Evolutionary conservation across 2,329 filamentous ascomycete species (phyloP), one percentile per base, ranked within the genome.

Genomic region (Thyridium curvatum): DNA sequence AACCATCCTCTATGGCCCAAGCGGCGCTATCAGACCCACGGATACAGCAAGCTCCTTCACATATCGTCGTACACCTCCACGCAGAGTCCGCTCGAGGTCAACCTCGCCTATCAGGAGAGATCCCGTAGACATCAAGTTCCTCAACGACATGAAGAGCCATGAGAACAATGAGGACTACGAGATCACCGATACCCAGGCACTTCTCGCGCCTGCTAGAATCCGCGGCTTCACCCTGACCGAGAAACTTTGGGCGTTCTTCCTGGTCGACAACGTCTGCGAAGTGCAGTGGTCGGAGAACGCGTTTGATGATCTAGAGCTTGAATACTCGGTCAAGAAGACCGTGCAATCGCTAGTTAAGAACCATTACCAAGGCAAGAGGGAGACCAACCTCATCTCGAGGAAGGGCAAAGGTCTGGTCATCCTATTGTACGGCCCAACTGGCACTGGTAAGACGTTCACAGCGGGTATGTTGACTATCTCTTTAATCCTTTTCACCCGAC

Each of bases 391-490:
- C 21, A 41, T 43, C 32, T 42, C 49, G 30, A 40, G 49, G 26
- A 42, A 43, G 15, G 47, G 42, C 50, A 49, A 51, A 31, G 49
- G 52, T n/a, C 43, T 43, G 16, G 48, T 47, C 7, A 46, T 51
- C 3, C 50, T 58, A 2, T 46, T 57, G 1, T 51, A 54, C 17
- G 61, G 63, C 2, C 47, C 49, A 13, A 55, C 41, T 15, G 62
- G 62, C 2, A 51, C 57, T 0, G 62, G 61, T 30, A 66, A 67
- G 42, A 67, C 61, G 3, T 42, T 64, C 16, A 66, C 62, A 0
- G 64, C 61, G 1, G 21, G 21, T 26, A 26, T 26, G 21, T 10
- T 6, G 6, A 26, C 21, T 10, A 26, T 26, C 10, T 26, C 21
- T 26, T 26, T 10, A 26, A 10, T 6, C 6, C 6, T 10, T 26